A percentile compares a stretch with the other conserved stretches of the same genome.
These are phyloP conservation scores for Boletus edulis DNA, from an alignment of 768 basidiomycete species.

Conservation along the genomic window DNA sequence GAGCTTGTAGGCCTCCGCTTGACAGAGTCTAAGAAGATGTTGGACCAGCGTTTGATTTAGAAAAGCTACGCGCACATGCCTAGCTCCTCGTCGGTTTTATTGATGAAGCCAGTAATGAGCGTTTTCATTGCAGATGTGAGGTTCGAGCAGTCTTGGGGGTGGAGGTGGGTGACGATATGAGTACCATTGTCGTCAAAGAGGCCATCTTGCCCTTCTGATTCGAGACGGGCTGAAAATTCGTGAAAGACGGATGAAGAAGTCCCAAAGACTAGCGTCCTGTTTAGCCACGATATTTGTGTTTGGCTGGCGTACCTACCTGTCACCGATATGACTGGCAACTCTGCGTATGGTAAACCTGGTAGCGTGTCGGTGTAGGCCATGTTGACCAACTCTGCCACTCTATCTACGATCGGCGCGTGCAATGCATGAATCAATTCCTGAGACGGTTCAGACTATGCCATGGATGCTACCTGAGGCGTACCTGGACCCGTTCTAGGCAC, in stretches of 20 bases:
- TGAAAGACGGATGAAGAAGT: slow-evolving; percentile 47
- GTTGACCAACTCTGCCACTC: slow-evolving; percentile 42
- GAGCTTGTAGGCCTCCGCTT: slow-evolving; percentile 50
- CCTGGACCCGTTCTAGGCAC: slow-evolving; percentile 56
- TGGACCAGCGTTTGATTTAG: background rate
- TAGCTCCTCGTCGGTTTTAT: slow-evolving; percentile 32
- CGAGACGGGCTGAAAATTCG: slow-evolving; percentile 39
- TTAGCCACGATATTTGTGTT: slow-evolving; percentile 2
- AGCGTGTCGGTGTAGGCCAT: slow-evolving; percentile 45
- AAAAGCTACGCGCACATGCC: slow-evolving; percentile 25
- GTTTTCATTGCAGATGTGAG: slow-evolving; percentile 51
- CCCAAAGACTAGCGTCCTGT: slow-evolving; percentile 37
- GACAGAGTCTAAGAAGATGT: slow-evolving; percentile 27
- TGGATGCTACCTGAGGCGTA: slow-evolving; percentile 27
- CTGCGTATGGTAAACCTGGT: slow-evolving; percentile 55
- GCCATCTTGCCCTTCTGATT: slow-evolving; percentile 24
- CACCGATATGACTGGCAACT: slow-evolving; percentile 59
- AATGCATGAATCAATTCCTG: slow-evolving; percentile 48
- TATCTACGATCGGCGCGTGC: slow-evolving; percentile 46
- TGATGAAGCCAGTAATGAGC: slow-evolving; percentile 53
- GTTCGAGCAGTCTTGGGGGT: slow-evolving; percentile 57
- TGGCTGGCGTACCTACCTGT: slow-evolving; percentile 39
- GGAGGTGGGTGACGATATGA: slow-evolving; percentile 46
- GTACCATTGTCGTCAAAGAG: slow-evolving; percentile 19
- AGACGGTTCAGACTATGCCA: background rate